Evolutionary conservation across 108 stramenopile species (phyloP).

Genomic region (Cyclotella baltica): DNA sequence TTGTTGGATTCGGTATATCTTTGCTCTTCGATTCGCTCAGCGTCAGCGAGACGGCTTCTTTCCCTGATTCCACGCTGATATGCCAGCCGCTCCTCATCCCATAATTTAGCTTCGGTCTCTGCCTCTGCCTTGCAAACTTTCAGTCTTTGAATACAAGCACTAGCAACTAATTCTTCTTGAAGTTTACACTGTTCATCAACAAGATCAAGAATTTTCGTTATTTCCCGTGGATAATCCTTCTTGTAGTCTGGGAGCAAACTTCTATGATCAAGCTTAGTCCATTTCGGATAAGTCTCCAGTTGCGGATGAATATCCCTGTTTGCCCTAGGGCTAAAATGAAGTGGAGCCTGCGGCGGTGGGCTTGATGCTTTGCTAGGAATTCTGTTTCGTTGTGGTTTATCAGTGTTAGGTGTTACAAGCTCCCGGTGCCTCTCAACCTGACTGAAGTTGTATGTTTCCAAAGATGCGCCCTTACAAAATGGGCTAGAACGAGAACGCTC

Average conservation of each 20-base stretch:
- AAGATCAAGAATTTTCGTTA: constrained; percentile 31
- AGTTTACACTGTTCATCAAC: constrained; percentile 43
- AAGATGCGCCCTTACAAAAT: constrained; percentile 34
- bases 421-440: constrained; percentile 31
- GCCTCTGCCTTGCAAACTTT: constrained; percentile 45
- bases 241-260: constrained; percentile 40
- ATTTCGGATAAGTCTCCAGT: constrained; percentile 15
- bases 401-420: constrained; percentile 18
- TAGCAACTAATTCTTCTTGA: constrained; percentile 31
- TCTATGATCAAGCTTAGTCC: constrained; percentile 36
- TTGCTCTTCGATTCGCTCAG: constrained; percentile 52
- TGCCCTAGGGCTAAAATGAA: not conserved
- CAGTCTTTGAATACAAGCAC: constrained; percentile 30
- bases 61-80: constrained; percentile 52
- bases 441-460: constrained; percentile 21
- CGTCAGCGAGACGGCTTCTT: constrained; percentile 42
- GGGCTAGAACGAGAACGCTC: constrained; percentile 60
- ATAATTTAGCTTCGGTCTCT: constrained; percentile 26
- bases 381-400: not conserved
- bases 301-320: not conserved
- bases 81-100: constrained; percentile 40
- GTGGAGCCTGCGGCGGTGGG: not conserved
- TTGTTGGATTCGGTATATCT: constrained; percentile 35
- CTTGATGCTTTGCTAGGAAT: not conserved
- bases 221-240: constrained; percentile 39